Conservation (phyloP, 768 basidiomycete genomes). For the Amanita muscaria region DNA sequence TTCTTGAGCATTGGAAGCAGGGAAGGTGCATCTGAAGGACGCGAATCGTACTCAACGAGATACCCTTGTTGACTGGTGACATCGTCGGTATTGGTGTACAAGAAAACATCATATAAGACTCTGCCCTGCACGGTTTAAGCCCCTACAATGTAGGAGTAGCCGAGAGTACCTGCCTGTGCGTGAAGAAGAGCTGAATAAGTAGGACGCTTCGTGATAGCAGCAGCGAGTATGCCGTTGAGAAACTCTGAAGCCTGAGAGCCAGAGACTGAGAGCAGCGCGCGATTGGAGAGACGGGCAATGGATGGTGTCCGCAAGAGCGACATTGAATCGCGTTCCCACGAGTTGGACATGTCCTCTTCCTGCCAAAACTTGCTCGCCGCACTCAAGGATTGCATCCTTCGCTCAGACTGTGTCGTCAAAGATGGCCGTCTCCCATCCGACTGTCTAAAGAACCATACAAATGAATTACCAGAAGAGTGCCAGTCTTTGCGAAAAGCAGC, state of each 20-base stretch:
- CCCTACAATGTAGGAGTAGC: too few species aligned
- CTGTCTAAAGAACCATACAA: conserved; percentile 65
- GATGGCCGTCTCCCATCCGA: conserved; percentile 74
- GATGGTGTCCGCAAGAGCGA: conserved; percentile 31
- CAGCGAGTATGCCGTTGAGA: conserved; percentile 68
- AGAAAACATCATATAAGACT: conserved; percentile 81
- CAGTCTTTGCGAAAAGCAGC: conserved; percentile 70
- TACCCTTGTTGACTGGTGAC: conserved; percentile 41
- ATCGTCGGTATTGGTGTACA: conserved; percentile 50
- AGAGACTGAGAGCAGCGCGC: conserved; percentile 64
- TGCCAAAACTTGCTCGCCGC: conserved; percentile 71
- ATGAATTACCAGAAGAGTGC: conserved; percentile 77
- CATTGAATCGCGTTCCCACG: conserved; percentile 25
- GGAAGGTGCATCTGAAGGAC: conserved; percentile 48
- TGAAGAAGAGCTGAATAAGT: conserved; percentile 69
- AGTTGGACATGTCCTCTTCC: conserved; percentile 57
- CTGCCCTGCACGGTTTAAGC: conserved; percentile 85
- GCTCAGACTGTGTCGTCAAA: conserved; percentile 82
- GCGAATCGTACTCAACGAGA: conserved; percentile 64
- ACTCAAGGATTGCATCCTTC: conserved; percentile 76
- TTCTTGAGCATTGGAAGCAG: conserved; percentile 70
- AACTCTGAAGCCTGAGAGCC: conserved; percentile 78
- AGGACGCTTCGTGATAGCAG: conserved; percentile 42
- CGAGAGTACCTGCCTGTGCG: conserved; percentile 57
- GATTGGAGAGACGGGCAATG: conserved; percentile 53